phyloP scores from a whole-genome alignment of 345 rosid species.

The Noccaea bulbosa region DNA sequence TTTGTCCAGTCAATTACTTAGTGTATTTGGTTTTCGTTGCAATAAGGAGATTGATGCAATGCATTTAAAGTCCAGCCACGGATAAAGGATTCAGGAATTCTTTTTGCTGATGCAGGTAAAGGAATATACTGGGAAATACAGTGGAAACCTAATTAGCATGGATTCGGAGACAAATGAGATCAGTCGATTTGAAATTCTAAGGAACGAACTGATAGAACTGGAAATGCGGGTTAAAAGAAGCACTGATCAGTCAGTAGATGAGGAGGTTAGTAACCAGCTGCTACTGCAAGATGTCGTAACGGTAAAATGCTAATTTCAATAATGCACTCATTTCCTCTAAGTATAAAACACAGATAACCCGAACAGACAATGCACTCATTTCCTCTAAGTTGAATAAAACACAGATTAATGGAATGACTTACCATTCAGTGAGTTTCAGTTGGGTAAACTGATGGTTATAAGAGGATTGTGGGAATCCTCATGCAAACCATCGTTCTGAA shows the following conservation, averaged over 20 bases:
- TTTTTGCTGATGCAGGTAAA: constrained; percentile 59
- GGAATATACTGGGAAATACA: constrained; percentile 43
- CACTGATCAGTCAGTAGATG: constrained; percentile 68
- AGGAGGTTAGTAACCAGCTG: constrained; percentile 57
- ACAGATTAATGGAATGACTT: not conserved
- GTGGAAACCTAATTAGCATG: constrained; percentile 46
- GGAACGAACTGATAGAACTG: constrained; percentile 89
- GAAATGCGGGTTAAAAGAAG: constrained; percentile 81
- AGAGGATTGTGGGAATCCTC: constrained; percentile 6
- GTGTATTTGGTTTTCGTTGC: constrained; percentile 18
- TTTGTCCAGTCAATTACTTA: constrained; percentile 23
- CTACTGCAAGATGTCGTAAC: constrained; percentile 6
- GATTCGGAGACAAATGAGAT: constrained; percentile 69
- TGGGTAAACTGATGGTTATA: constrained; percentile 11
- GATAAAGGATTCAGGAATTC: constrained; percentile 23
- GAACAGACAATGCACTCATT: not conserved
- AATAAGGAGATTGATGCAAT: constrained; percentile 23
- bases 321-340: constrained; percentile 4
- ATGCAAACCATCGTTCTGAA: constrained; percentile 2
- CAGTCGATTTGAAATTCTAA: constrained; percentile 71
- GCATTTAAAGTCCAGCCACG: not conserved
- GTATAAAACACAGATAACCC: not conserved
- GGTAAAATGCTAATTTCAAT: constrained; percentile 12
- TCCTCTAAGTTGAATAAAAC: not conserved
- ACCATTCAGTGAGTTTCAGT: constrained; percentile 8